Base-by-base conservation (phyloP, 2,329 filamentous ascomycete species). In the Lachnellula subtilissima region DNA sequence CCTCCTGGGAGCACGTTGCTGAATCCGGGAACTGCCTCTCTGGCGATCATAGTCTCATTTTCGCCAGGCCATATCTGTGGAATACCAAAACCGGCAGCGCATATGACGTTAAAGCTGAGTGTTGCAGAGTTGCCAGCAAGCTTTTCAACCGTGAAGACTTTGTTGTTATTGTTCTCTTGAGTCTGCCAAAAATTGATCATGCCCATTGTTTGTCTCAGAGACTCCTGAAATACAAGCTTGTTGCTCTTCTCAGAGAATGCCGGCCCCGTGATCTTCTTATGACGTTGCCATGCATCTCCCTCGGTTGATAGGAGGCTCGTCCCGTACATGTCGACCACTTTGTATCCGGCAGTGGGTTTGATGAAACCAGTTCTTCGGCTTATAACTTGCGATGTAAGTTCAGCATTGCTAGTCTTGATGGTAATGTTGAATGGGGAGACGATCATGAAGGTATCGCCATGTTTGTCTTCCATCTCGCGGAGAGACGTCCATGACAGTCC, bases 101-200 rank as follows among this genome's bases (percentile, higher is more conserved):
- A 79, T 60, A 82, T 82, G 43, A 82, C 75, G 65, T 81, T 76
- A 37, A 82, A 66, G 54, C 74, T 77, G 60, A 81, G 67, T 48
- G 74, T 74, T 73, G 80, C 80, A 1, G 76, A 73, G 53, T 78
- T 76, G 23, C 63, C 60, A 2, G 73, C 72, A 2, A 76, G 71
- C 53, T 78, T 71, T 36, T 63, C 58, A 1, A 81, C 65, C 0
- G 70, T 72, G 43, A 68, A 58, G n/a, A 50, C 52, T 15, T 42
- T 53, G 14, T 17, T 52, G 4, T 28, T 40, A 54, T 63, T 61
- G 1, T 39, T 37, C 3, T 42, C 56, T 7, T 49, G 23, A 14
- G 40, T 48, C 14, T 45, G 59, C 71, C 74, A 76, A 17, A 67
- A 61, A n/a, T 65, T 53, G 55, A 77, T 55, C 72, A 77, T 74